phyloP scores from a whole-genome alignment of 2,329 filamentous ascomycete genomes.

The Fusarium circinatum region DNA sequence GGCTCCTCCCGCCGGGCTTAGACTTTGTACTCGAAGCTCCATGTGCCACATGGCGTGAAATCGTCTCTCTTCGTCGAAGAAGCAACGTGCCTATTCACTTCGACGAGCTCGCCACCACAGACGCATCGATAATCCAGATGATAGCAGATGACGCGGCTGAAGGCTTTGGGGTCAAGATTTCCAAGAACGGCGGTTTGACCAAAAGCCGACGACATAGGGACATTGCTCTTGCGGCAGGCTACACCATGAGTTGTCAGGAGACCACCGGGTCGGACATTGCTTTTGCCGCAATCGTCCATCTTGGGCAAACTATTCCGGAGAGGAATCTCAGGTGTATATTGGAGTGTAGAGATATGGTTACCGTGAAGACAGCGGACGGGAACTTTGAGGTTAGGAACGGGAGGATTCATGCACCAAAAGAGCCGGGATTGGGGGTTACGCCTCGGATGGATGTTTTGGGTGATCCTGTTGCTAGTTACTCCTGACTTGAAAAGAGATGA shows the following conservation, averaged over 20 bases:
- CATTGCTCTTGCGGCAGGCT: slow-evolving; percentile 30
- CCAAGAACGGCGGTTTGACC: slow-evolving; percentile 34
- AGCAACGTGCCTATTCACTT: slow-evolving; percentile 28
- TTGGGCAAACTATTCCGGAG: slow-evolving; percentile 30
- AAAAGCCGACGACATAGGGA: slow-evolving; percentile 27
- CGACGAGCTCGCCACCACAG: slow-evolving; percentile 27
- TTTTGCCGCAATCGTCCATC: slow-evolving; percentile 31
- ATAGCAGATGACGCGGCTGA: slow-evolving; percentile 31
- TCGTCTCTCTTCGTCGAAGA: slow-evolving; percentile 19
- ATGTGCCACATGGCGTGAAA: slow-evolving; percentile 29
- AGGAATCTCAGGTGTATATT: slow-evolving; percentile 29
- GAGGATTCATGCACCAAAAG: slow-evolving; percentile 17
- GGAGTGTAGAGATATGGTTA: slow-evolving; percentile 29
- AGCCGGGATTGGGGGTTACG: slow-evolving; percentile 22
- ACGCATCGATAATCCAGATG: slow-evolving; percentile 26
- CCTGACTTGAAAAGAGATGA: neutral
- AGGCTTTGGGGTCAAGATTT: slow-evolving; percentile 34
- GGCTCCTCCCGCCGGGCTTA: slow-evolving; percentile 25
- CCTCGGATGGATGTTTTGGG: slow-evolving; percentile 31
- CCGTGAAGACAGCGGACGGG: slow-evolving; percentile 27
- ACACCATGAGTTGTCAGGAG: slow-evolving; percentile 34
- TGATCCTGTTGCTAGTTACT: slow-evolving; percentile 29
- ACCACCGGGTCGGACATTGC: slow-evolving; percentile 28
- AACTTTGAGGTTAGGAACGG: slow-evolving; percentile 27
- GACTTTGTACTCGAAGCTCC: slow-evolving; percentile 38